Percentiles rank a stretch among this genome's conserved stretches.
Evolutionary conservation across 208 protist genomes (phyloP).

Genomic region (Leishmania lainsoni): DNA sequence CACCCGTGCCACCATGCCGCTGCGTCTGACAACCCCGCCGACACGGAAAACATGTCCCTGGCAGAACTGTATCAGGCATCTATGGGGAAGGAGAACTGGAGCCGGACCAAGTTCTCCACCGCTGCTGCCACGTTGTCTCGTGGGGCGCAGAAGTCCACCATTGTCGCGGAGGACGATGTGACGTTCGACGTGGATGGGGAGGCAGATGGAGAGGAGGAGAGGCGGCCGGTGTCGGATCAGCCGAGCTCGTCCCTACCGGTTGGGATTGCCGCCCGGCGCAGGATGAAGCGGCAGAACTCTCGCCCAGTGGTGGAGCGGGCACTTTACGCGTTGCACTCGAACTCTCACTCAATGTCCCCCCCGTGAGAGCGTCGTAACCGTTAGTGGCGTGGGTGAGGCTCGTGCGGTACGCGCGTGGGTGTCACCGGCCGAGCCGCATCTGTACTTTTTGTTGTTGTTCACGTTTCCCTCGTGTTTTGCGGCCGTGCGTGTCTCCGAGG

Average conservation of each 20-base stretch:
- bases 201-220: slow-evolving; percentile 2
- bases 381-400: slow-evolving; percentile 37
- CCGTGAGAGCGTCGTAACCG: slow-evolving; percentile 42
- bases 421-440: background rate
- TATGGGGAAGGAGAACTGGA: slow-evolving; percentile 31
- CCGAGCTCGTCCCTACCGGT: slow-evolving; percentile 31
- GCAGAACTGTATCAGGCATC: slow-evolving; percentile 30
- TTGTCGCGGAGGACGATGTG: slow-evolving; percentile 27
- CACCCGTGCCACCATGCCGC: background rate
- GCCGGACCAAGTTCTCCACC: slow-evolving; percentile 5
- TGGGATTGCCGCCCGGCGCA: slow-evolving; percentile 59
- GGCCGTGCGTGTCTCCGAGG: background rate
- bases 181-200: slow-evolving; percentile 33
- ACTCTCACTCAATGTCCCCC: slow-evolving; percentile 43
- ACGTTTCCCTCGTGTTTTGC: background rate
- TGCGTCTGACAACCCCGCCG: background rate
- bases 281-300: slow-evolving; percentile 46
- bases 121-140: background rate
- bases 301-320: slow-evolving; percentile 56
- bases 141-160: slow-evolving; percentile 8
- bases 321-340: slow-evolving; percentile 55
- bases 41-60: slow-evolving; percentile 30
- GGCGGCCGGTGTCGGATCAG: slow-evolving; percentile 7
- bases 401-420: background rate
- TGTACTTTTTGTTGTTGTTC: background rate